Conservation (phyloP, 306 rosid genomes). For the Malus asiatica region DNA sequence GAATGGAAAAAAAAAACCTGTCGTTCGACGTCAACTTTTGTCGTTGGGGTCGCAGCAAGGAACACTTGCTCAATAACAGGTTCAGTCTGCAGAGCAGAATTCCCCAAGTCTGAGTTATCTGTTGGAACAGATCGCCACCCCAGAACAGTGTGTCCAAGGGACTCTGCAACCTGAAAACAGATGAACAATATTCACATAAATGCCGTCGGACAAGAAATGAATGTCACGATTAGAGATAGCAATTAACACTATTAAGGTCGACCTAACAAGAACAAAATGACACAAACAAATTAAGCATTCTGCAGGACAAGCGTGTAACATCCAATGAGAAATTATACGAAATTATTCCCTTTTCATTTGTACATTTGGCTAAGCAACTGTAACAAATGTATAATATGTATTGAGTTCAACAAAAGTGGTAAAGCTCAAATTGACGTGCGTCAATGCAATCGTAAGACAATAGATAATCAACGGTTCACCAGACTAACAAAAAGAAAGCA, state of each 20-base stretch:
- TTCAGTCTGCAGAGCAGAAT: slow-evolving; percentile 72
- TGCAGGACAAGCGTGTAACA: not conserved
- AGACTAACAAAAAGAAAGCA: slow-evolving; percentile 57
- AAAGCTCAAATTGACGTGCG: not conserved
- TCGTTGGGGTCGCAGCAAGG: slow-evolving; percentile 49
- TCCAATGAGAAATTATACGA: not conserved
- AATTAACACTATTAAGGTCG: not conserved
- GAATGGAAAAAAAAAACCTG: slow-evolving; percentile 47
- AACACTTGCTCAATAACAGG: slow-evolving; percentile 91
- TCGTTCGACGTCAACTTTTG: slow-evolving; percentile 71
- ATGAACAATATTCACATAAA: not conserved
- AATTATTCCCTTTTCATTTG: not conserved
- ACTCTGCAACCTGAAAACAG: slow-evolving; percentile 64
- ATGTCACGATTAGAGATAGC: not conserved
- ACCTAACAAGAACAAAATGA: not conserved
- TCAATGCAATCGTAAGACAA: slow-evolving; percentile 8
- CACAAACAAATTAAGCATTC: not conserved
- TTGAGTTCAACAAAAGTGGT: not conserved
- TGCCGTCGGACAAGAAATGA: not conserved
- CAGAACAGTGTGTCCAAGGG: slow-evolving; percentile 83
- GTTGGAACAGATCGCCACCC: slow-evolving; percentile 93
- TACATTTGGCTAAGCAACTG: not conserved
- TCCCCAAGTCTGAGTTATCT: slow-evolving; percentile 79
- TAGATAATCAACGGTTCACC: slow-evolving; percentile 68
- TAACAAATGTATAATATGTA: not conserved